Evolutionary conservation across 768 basidiomycete genomes (phyloP), one percentile per base, ranked within the genome.

Genomic region (Agrocybe praecox): DNA sequence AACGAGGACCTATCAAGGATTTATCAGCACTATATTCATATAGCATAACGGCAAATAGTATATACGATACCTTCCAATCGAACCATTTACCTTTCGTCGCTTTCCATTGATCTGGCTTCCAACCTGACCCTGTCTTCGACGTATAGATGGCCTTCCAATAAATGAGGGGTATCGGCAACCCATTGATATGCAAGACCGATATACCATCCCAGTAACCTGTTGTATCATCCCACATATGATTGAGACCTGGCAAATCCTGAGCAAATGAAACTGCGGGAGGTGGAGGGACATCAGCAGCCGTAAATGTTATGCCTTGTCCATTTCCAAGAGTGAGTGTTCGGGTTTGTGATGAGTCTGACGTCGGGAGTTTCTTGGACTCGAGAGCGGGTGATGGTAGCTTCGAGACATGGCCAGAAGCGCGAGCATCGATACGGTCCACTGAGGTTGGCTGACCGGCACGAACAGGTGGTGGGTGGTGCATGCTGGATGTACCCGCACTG

Each of bases 221-320:
- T 11, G 26, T 57, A 58, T 70, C 64, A 21, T 70, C 69, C 69
- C 69, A 70, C 63, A 68, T 65, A 2, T 36, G 48, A 46, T 70
- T 66, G 6, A 70, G 61, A 0, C 44, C 19, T 1, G 55, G 40
- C 15, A 70, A 56, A 52, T 70, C 56, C 9, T 59, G 26, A 1
- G 52, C 64, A 40, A 69, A 70, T 2, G 62, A 61, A 9, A 62
- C 43, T 6, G 61, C 59, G 0, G 68, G 62, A 0, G 60, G 63
- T 12, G 57, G 34, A 10, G 55, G 57, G 26, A 64, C 57, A 26
- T 64, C 54, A 12, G 23, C 26, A n/a, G 19, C 45, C 4, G 50
- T 40, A 48, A 62, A 58, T 1, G 19, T 29, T 17, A 62, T 33
- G 17, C 6, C 14, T 7, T 26, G 24, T 2, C 52, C 55, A 42